Evolutionary conservation across 257 asterid species (phyloP), one percentile per base, ranked within the genome.

Genomic region (Perilla frutescens): DNA sequence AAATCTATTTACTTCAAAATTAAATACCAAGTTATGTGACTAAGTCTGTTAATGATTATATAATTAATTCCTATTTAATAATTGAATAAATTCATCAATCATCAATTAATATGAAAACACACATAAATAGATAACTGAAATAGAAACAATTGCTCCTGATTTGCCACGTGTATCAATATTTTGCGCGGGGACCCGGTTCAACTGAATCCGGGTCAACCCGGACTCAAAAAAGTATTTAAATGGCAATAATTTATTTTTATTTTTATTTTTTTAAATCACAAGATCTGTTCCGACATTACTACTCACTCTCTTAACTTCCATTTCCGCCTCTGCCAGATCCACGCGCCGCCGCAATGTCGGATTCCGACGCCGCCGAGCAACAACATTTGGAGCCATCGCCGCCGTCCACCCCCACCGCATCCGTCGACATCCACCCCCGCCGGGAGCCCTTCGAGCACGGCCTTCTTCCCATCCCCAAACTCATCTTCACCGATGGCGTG

Each of bases 361-460:
- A 80, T 20, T 37, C 84, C 51, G 26, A 81, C 51, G 48, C 76
- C 66, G 53, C 76, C 63, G 79, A 60, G 2, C 76, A 74, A 14
- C 81, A 74, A 12, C 82, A 67, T 9, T 66, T 76, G 57, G 86
- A 77, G 44, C 56, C 82, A 2, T 81, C 76, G 4, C 62, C 86
- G 2, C 75, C 83, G 1, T 41, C 82, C 15, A 70, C 81, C 7
- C 76, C 83, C 57, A n/a, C 74, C 12, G 55, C 74, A 0, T 7
- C 72, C 49, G 44, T n/a, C 72, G 76, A 79, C 71, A 76, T 94
- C 76, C 97, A 87, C 81, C 93, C 96, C 2, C 96, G 97, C 58
- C 87, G 97, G 3, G 99, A 94, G 82, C 91, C 96, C 8, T 94
- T 94, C 82, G 99, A 94, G 75, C 96, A 87, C 78, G 92, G 97